phyloP scores from a whole-genome alignment of 257 asterid species.

The Thymus mandschuricus region DNA sequence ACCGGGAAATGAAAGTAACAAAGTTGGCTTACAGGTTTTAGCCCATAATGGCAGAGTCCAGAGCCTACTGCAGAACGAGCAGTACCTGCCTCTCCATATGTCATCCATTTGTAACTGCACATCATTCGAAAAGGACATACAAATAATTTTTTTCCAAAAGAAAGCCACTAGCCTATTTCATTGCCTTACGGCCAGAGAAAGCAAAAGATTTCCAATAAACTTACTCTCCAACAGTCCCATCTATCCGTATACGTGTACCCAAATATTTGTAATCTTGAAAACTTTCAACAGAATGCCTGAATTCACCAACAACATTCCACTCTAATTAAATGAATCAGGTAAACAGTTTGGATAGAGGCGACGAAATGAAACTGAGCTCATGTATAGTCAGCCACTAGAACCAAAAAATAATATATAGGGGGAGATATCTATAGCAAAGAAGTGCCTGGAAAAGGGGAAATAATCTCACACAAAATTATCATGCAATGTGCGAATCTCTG shows the following conservation, averaged over 20 bases:
- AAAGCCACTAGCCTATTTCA: slow-evolving; percentile 11
- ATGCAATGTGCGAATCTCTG: slow-evolving; percentile 85
- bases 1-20: not conserved
- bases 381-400: slow-evolving; percentile 10
- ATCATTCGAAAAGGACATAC: slow-evolving; percentile 14
- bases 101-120: slow-evolving; percentile 96
- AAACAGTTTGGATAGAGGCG: not conserved
- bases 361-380: slow-evolving; percentile 7
- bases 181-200: slow-evolving; percentile 17
- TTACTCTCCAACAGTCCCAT: slow-evolving; percentile 98
- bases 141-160: not conserved
- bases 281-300: slow-evolving; percentile 74
- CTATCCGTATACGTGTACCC: slow-evolving; percentile 88
- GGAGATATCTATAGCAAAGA: slow-evolving; percentile 22
- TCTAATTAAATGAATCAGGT: not conserved
- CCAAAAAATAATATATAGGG: slow-evolving; percentile 13
- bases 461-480: slow-evolving; percentile 83
- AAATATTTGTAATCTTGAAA: slow-evolving; percentile 87
- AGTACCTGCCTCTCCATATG: slow-evolving; percentile 88
- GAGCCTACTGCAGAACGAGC: slow-evolving; percentile 93
- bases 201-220: slow-evolving; percentile 35
- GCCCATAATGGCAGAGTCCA: slow-evolving; percentile 70
- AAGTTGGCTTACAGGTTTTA: slow-evolving; percentile 58
- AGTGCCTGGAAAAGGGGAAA: slow-evolving; percentile 24
- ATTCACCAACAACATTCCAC: slow-evolving; percentile 28